A percentile compares a stretch with the other conserved stretches of the same genome.
phyloP scores from a whole-genome alignment of 2,329 filamentous ascomycete species.

The Emergomyces africanus region DNA sequence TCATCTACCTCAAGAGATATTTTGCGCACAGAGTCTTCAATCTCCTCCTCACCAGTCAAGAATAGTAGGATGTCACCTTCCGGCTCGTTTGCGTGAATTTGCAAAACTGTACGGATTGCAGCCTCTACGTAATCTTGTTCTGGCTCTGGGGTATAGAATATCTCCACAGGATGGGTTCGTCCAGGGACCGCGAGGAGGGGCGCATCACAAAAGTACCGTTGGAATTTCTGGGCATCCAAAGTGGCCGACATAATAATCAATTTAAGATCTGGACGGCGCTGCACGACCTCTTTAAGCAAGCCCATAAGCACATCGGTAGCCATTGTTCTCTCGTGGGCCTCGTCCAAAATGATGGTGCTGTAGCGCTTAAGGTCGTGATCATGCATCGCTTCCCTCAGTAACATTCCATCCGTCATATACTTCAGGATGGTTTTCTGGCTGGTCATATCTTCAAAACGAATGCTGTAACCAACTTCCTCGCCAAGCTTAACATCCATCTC shows the following conservation, averaged over 20 bases:
- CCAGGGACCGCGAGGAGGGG: slow-evolving; percentile 89
- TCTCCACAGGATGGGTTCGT: slow-evolving; percentile 90
- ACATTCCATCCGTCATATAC: slow-evolving; percentile 99
- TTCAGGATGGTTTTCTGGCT: slow-evolving; percentile 82
- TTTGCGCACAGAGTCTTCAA: slow-evolving; percentile 90
- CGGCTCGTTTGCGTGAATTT: slow-evolving; percentile 86
- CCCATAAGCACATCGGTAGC: slow-evolving; percentile 98
- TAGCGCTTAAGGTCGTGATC: slow-evolving; percentile 86
- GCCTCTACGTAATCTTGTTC: slow-evolving; percentile 96
- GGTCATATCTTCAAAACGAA: slow-evolving; percentile 95
- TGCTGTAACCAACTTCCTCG: slow-evolving; percentile 95
- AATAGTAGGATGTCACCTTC: slow-evolving; percentile 93
- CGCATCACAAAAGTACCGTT: slow-evolving; percentile 90
- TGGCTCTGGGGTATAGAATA: slow-evolving; percentile 94
- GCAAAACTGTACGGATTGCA: slow-evolving; percentile 82
- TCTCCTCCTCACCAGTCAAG: slow-evolving; percentile 95
- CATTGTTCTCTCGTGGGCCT: slow-evolving; percentile 94
- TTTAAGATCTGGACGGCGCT: slow-evolving; percentile 77
- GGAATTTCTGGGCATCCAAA: slow-evolving; percentile 94
- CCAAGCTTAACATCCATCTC: slow-evolving; percentile 91
- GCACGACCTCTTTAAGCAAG: slow-evolving; percentile 77
- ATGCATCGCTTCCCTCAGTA: slow-evolving; percentile 91
- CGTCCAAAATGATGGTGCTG: slow-evolving; percentile 95
- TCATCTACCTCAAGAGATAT: slow-evolving; percentile 85
- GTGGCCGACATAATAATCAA: slow-evolving; percentile 99